Conservation (phyloP, 495 filamentous ascomycete genomes). For the Acidiella bohemica region DNA sequence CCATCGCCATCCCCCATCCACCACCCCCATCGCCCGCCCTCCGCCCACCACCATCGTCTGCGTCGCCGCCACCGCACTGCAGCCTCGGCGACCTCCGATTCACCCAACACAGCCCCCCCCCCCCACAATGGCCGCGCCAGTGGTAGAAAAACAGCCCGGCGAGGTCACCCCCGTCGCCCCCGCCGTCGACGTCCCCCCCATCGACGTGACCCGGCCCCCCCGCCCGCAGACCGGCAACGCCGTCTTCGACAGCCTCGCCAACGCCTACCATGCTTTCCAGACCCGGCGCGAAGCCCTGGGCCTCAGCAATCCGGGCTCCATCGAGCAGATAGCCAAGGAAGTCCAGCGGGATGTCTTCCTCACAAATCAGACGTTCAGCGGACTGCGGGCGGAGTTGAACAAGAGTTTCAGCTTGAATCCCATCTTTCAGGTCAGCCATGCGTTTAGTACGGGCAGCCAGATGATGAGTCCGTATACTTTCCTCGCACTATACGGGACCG, state of each 20-base stretch:
- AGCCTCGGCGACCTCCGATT: no score
- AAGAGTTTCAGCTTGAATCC: constrained; percentile 88
- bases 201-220: constrained; percentile 32
- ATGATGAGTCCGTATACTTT: constrained; percentile 86
- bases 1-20: no score
- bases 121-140: constrained; percentile 1
- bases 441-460: constrained; percentile 81
- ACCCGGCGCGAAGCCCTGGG: constrained; percentile 76
- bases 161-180: constrained; percentile 1
- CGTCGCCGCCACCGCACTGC: no score
- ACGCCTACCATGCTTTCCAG: constrained; percentile 71
- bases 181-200: constrained; percentile 30
- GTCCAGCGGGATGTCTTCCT: constrained; percentile 90
- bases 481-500: constrained; percentile 80
- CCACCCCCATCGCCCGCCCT: no score
- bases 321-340: constrained; percentile 84
- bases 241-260: constrained; percentile 23
- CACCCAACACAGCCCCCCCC: no score
- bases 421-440: constrained; percentile 93
- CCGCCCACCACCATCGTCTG: no score
- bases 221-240: constrained; percentile 9
- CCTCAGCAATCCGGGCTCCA: constrained; percentile 77
- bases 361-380: constrained; percentile 88
- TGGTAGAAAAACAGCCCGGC: constrained; percentile 1
- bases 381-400: constrained; percentile 85